Percentiles rank a stretch among this genome's conserved stretches.
Conservation (phyloP, 1,139 yeast species). For the Protomyces inouyei region DNA sequence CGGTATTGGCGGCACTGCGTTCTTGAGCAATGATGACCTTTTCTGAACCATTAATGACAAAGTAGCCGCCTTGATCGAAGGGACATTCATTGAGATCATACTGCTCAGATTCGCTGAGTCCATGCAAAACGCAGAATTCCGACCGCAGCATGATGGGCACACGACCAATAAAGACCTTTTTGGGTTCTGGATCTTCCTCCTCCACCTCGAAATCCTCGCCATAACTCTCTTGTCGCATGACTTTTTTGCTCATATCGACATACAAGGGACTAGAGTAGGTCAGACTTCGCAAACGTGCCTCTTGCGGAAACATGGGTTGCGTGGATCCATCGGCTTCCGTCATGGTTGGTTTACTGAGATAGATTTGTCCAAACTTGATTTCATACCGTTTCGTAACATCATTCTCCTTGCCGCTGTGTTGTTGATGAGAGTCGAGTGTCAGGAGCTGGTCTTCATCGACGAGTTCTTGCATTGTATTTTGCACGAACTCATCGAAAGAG, state of each 20-base stretch:
- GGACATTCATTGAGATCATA: conserved; percentile 97
- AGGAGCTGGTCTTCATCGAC: conserved; percentile 94
- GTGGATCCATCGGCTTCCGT: conserved; percentile 99
- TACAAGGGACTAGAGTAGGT: conserved; percentile 94
- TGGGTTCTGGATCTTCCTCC: conserved; percentile 57
- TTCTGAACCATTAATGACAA: conserved; percentile 96
- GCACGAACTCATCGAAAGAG: conserved; percentile 96
- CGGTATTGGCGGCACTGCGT: conserved; percentile 96
- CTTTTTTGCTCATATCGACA: conserved; percentile 91
- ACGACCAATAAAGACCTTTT: conserved; percentile 85
- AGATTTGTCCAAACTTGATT: conserved; percentile 93
- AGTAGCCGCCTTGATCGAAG: conserved; percentile 95
- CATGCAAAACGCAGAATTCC: conserved; percentile 89
- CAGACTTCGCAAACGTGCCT: conserved; percentile 89
- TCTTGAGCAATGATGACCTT: conserved; percentile 98
- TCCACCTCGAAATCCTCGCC: conserved; percentile 60
- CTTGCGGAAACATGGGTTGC: conserved; percentile 97
- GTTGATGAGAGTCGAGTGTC: conserved; percentile 96
- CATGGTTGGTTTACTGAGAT: conserved; percentile 93
- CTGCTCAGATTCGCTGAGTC: conserved; percentile 87
- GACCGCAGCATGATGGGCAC: conserved; percentile 98
- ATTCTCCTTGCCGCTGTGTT: conserved; percentile 86
- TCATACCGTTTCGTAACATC: conserved; percentile 88
- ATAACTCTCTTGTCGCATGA: conserved; percentile 75
- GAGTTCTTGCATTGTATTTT: conserved; percentile 90